phyloP scores from a whole-genome alignment of 176 grass and related monocot species.

The Oryza coarctata region DNA sequence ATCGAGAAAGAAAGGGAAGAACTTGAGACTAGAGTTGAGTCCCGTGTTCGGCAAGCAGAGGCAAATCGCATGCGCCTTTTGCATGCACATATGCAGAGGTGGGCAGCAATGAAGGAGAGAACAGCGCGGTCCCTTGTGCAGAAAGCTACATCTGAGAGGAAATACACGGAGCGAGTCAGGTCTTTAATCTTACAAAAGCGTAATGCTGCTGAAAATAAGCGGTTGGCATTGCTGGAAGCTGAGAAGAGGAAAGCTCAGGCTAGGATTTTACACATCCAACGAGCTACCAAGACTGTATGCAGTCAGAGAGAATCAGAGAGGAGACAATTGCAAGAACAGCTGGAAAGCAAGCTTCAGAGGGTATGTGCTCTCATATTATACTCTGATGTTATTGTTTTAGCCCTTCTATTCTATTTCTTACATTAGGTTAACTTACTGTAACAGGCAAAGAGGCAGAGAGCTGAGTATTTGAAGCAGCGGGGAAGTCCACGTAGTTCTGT shows the following conservation, averaged over 20 bases:
- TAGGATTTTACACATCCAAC: slow-evolving; percentile 60
- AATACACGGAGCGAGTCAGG: slow-evolving; percentile 72
- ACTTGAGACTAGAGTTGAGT: slow-evolving; percentile 82
- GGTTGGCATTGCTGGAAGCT: slow-evolving; percentile 75
- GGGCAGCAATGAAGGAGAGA: slow-evolving; percentile 77
- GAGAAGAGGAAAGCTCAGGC: slow-evolving; percentile 77
- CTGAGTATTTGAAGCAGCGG: slow-evolving; percentile 87
- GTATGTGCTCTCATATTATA: slow-evolving; percentile 41
- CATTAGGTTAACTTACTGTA: slow-evolving; percentile 10
- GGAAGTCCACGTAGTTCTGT: slow-evolving; percentile 61
- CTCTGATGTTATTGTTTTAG: neutral
- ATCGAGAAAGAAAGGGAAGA: slow-evolving; percentile 92
- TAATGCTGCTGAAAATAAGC: slow-evolving; percentile 84
- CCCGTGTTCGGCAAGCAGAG: slow-evolving; percentile 83
- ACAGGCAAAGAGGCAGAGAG: slow-evolving; percentile 80
- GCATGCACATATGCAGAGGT: slow-evolving; percentile 60
- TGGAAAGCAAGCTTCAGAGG: slow-evolving; percentile 83
- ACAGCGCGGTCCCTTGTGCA: slow-evolving; percentile 62
- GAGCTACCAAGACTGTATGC: slow-evolving; percentile 65
- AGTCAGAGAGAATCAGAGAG: slow-evolving; percentile 77
- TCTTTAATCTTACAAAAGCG: slow-evolving; percentile 82
- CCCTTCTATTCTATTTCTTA: slow-evolving; percentile 13
- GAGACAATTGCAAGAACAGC: slow-evolving; percentile 79
- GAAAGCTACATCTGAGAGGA: slow-evolving; percentile 60
- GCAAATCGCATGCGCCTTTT: slow-evolving; percentile 76